These are phyloP conservation scores for Cyberlindnera petersonii DNA, from an alignment of 805 yeast genomes.

Conservation along the genomic window DNA sequence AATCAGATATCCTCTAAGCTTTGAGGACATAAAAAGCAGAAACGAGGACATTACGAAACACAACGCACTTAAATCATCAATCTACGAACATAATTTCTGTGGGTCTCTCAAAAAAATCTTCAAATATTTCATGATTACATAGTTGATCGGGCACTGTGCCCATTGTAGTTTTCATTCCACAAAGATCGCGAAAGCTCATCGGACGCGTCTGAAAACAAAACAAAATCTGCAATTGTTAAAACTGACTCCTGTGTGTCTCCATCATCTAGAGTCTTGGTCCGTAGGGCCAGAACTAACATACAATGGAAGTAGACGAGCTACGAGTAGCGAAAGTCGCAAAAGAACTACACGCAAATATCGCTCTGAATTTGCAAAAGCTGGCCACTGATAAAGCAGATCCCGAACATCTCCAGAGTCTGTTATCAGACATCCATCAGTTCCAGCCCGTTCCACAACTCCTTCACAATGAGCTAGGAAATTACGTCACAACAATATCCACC, in stretches of 20 bases:
- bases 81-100: not conserved
- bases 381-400: not conserved
- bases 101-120: not conserved
- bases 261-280: too few relatives aligned
- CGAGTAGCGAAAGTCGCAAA: constrained; percentile 19
- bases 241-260: too few relatives aligned
- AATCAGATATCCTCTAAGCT: constrained; percentile 8
- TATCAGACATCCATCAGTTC: constrained; percentile 40
- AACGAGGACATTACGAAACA: not conserved
- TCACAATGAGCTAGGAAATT: constrained; percentile 35
- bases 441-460: constrained; percentile 52
- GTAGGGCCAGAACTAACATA: not conserved
- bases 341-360: constrained; percentile 8
- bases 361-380: not conserved
- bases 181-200: too few relatives aligned
- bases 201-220: too few relatives aligned
- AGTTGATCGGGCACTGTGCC: too few relatives aligned
- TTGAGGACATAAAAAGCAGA: not conserved
- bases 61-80: not conserved
- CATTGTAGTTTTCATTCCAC: too few relatives aligned
- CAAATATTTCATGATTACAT: too few relatives aligned
- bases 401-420: constrained; percentile 2
- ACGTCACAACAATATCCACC: constrained; percentile 10
- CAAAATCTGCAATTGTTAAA: too few relatives aligned
- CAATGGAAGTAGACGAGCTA: constrained; percentile 19